Base-by-base conservation (phyloP, 1,284 basidiomycete species). In the Ustilago vetiveriae region DNA sequence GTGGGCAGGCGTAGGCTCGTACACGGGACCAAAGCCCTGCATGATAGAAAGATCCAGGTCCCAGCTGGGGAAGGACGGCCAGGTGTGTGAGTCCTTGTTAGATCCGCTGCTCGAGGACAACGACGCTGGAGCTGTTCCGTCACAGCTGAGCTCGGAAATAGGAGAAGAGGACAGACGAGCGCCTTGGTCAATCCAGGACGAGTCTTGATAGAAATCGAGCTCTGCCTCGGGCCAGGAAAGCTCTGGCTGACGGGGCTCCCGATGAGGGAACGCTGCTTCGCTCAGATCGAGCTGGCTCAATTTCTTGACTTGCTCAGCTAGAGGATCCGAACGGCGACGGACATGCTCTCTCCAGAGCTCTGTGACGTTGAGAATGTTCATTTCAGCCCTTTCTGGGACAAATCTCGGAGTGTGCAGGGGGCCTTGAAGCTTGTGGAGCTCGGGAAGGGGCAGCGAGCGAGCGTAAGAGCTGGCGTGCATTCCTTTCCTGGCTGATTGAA, bases 261-360 rank as follows among this genome's bases (percentile, higher is more conserved):
- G 36, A 17, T 5, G 2, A 24, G 16, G 4, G 6, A 27, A 13
- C 13, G 14, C 3, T 6, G 24, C 16, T 6, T 41, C 19, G 30
- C 27, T 39, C 24, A 50, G 24, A 16, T 16, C 33, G 36, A 57
- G 54, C 33, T 37, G 22, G 6, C 24, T 22, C 17, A 44, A 19
- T 22, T 6, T 17, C 47, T 23, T n/a, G 6, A 49, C 3, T 6
- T 38, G n/a, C 6, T 50, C 43, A 14, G 45, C 43, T 3, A 40
- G 40, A 9, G 29, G 30, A 9, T 36, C 33, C 4, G 27, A 17
- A 13, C 19, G 11, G 11, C 13, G 29, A 29, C 35, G 42, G 5
- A 24, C 21, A 17, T 46, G 21, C n/a, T 50, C 43, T 10, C 41
- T 35, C 55, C 55, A 58, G n/a, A 35, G n/a, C 11, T 46, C 36